Percentiles rank a stretch among this genome's conserved stretches.
Conservation (phyloP, 495 filamentous ascomycete genomes). For the Aspergillus bertholletiae region DNA sequence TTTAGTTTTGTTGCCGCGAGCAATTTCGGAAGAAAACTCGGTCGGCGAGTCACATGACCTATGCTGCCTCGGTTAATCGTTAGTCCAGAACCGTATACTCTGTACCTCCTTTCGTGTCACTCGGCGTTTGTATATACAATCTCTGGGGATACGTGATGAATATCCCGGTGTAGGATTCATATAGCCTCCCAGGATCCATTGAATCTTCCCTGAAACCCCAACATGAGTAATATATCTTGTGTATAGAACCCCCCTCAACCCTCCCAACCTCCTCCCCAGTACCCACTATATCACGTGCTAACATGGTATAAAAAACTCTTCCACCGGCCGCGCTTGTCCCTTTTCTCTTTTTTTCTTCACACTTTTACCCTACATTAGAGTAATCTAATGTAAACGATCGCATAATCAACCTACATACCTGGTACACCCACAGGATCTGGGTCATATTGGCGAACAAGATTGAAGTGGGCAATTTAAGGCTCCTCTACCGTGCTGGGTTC, state of each 20-base stretch:
- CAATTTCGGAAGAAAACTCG: too few species aligned
- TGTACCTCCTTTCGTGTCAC: too few species aligned
- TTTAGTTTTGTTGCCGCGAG: too few species aligned
- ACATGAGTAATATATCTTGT: background rate
- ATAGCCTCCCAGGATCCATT: too few species aligned
- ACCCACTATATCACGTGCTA: constrained; percentile 19
- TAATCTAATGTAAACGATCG: constrained; percentile 29
- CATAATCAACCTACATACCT: constrained; percentile 55
- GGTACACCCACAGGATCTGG: constrained; percentile 41
- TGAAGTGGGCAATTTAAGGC: constrained; percentile 29
- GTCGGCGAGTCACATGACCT: background rate
- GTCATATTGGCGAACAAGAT: constrained; percentile 56
- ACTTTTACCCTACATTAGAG: constrained; percentile 28
- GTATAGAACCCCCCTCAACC: background rate
- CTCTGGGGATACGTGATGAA: too few species aligned
- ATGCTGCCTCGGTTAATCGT: background rate
- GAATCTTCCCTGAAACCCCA: too few species aligned
- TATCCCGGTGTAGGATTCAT: too few species aligned
- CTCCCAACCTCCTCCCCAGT: background rate
- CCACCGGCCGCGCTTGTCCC: constrained; percentile 3
- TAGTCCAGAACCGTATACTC: too few species aligned
- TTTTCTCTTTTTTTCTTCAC: constrained; percentile 33
- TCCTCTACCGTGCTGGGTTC: constrained; percentile 28
- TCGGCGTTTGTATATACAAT: too few species aligned
- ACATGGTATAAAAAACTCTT: constrained; percentile 19